Percentiles rank a stretch among this genome's conserved stretches.
These are phyloP conservation scores for Trametes cinnabarina DNA, from an alignment of 768 basidiomycete species.

Conservation along the genomic window DNA sequence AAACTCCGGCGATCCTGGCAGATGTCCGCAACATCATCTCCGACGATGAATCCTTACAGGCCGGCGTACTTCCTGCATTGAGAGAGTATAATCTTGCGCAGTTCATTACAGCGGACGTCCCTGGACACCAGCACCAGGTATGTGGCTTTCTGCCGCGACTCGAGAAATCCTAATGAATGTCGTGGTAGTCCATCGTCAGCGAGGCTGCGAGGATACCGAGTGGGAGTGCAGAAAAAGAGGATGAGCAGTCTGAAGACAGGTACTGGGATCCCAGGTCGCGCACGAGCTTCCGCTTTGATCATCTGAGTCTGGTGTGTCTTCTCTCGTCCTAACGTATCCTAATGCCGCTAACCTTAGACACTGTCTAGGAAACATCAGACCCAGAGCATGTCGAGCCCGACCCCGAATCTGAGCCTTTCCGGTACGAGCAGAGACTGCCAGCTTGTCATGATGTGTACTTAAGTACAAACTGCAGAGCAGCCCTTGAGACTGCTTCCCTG, in stretches of 20 bases:
- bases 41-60: conserved; percentile 81
- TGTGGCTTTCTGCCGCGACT: conserved; percentile 20
- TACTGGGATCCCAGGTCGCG: conserved; percentile 84
- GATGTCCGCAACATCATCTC: conserved; percentile 89
- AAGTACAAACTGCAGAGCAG: conserved; percentile 44
- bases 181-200: conserved; percentile 74
- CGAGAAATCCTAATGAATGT: neutral
- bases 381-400: conserved; percentile 61
- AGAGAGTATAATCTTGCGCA: conserved; percentile 86
- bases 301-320: conserved; percentile 69
- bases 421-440: conserved; percentile 52
- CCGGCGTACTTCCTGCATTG: conserved; percentile 73
- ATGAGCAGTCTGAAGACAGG: conserved; percentile 54
- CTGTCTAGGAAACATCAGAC: conserved; percentile 70
- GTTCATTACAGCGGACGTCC: conserved; percentile 84
- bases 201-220: conserved; percentile 53
- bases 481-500: conserved; percentile 65
- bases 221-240: conserved; percentile 22
- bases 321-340: neutral
- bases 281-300: conserved; percentile 80
- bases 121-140: conserved; percentile 73
- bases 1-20: conserved; percentile 31
- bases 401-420: conserved; percentile 66
- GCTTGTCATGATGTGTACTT: neutral
- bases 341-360: neutral